Evolutionary conservation across 2,329 filamentous ascomycete genomes (phyloP), one percentile per base, ranked within the genome.

Genomic region (Pseudopithomyces maydicus): DNA sequence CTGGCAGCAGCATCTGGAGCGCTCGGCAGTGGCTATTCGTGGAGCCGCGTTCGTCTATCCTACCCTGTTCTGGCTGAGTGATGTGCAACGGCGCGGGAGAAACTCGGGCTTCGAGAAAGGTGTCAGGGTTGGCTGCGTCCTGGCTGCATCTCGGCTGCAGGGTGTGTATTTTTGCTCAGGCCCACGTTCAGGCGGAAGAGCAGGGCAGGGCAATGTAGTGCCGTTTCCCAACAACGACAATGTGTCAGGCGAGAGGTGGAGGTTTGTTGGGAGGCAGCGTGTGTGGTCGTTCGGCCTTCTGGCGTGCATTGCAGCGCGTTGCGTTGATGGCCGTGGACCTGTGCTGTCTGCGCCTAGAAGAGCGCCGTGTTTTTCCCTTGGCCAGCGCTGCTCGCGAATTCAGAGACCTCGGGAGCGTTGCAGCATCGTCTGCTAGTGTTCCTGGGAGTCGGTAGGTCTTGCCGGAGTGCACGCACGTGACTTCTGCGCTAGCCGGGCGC

Each of bases 51-150:
- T 23, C 32, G 51, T 19, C 15, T 47, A 47, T 39, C 52, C 51
- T 48, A 42, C 43, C 14, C 4, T 29, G 26, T 8, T 8, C 26
- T 5, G 4, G 5, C 26, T 4, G 26, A 5, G 15, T n/a, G 52
- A 54, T 54, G 33, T 23, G 33, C 44, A 54, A 22, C 43, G 14
- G 44, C 5, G 11, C 32, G n/a, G 44, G 44, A 47, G 32, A 47
- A 36, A 47, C 17, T 17, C 20, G 29, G 44, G 44, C 15, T 52
- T 36, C 39, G 10, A 2, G 49, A 32, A 35, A n/a, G 35, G 38
- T n/a, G n/a, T n/a, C 35, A 14, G n/a, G 35, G 14, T 26, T 23
- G n/a, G 19, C 29, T 35, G 32, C 32, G 14, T 35, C 32, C 32
- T 7, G 32, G 14, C 12, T 38, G 14, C 14, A 38, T 38, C 35